phyloP scores from a whole-genome alignment of 257 asterid genomes.

The Hygrophila difformis region DNA sequence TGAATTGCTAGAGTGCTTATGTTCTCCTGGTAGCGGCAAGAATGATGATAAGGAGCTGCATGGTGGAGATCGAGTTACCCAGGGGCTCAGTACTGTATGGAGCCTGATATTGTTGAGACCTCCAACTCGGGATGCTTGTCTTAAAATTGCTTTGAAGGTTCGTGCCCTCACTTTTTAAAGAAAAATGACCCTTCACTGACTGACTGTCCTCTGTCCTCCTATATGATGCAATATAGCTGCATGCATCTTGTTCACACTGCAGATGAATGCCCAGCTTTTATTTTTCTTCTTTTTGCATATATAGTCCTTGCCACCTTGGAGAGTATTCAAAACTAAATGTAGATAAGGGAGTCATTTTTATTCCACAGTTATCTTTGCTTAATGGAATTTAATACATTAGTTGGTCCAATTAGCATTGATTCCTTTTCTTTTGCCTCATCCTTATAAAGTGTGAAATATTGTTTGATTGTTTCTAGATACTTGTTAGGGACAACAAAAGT shows the following conservation, averaged over 20 bases:
- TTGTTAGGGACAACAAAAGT: too few species aligned
- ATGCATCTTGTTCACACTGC: too few species aligned
- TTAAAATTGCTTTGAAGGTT: conserved; percentile 85
- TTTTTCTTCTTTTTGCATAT: background rate
- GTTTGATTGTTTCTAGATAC: background rate
- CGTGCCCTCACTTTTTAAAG: conserved; percentile 10
- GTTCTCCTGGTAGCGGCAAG: conserved; percentile 66
- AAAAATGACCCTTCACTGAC: background rate
- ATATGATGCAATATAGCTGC: background rate
- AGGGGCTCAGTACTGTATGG: conserved; percentile 94
- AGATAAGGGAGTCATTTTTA: background rate
- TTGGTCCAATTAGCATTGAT: conserved; percentile 1
- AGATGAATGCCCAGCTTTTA: too few species aligned
- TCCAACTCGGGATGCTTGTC: conserved; percentile 81
- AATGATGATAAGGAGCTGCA: conserved; percentile 62
- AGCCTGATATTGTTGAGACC: conserved; percentile 87
- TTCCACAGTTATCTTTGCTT: background rate
- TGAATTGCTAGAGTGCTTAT: conserved; percentile 68
- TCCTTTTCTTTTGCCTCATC: background rate
- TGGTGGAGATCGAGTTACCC: conserved; percentile 89
- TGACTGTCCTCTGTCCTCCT: conserved; percentile 4
- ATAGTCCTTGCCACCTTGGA: background rate
- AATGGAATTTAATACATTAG: background rate
- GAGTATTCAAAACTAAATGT: background rate
- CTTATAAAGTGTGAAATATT: background rate